Evolutionary conservation across 148 eudicot species (phyloP), one percentile per base, ranked within the genome.

Genomic region (Polygonum aviculare): DNA sequence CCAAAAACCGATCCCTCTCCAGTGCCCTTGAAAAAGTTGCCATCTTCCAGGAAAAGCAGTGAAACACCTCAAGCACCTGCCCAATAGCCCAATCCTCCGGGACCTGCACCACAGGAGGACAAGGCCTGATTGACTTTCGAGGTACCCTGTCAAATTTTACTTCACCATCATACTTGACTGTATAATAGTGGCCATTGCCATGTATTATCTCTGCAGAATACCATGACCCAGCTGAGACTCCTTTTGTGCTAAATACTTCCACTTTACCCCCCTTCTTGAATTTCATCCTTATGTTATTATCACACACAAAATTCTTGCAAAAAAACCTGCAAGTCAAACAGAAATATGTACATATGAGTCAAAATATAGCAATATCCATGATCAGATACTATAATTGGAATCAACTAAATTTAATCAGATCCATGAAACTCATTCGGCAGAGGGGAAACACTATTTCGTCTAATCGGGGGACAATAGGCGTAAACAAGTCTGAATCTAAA

Each of bases 201-300:
- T 73, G 79, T 0, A 90, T 44, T 75, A 92, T 86, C 79, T 86
- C 86, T 52, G 90, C 97, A 51, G 84, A 81, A 69, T 81, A 85
- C 97, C 97, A 92, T 14, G 90, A 90, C 62, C 88, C 87, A n/a
- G 90, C 86, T n/a, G 92, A 88, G 47, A 83, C 83, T 81, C 84
- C 92, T 39, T 77, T 76, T 75, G 80, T 85, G 80, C 82, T 62
- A 76, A 87, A 81, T 7, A 92, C 91, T 87, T 92, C 94, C 19
- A 90, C 94, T 82, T 78, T 90, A 74, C 84, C 81, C 76, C 97
- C 93, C 85, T 78, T 90, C 69, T 77, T 92, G 79, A 81, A 87
- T 76, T 86, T 90, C 97, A 90, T 90, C 51, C 51, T 83, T 59
- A 67, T 59, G 49, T 54, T 77, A 21, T 44, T 77, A 21, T 44